Conservation (phyloP, 306 rosid genomes). For the Styphnolobium japonicum region DNA sequence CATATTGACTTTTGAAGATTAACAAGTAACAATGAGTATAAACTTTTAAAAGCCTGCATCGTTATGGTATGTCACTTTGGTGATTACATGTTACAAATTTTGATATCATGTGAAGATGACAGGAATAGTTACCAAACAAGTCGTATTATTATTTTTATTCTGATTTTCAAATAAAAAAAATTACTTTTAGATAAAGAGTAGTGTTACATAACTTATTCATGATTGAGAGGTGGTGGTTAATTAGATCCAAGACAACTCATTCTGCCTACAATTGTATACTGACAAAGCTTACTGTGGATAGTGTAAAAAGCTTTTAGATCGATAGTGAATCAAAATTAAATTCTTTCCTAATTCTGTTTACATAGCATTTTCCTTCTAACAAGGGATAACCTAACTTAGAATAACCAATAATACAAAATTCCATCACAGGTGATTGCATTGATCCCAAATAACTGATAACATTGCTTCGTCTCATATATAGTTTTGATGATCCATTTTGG, state of each 20-base stretch:
- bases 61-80: background rate
- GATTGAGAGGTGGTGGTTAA: too few relatives aligned
- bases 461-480: background rate
- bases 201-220: too few relatives aligned
- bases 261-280: too few relatives aligned
- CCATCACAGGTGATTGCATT: background rate
- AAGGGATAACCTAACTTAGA: too few relatives aligned
- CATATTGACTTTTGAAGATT: slow-evolving; percentile 15
- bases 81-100: background rate
- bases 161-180: background rate
- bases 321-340: too few relatives aligned
- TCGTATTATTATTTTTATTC: background rate
- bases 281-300: too few relatives aligned
- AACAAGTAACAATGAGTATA: background rate
- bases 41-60: background rate
- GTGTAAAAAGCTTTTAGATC: too few relatives aligned
- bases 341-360: too few relatives aligned
- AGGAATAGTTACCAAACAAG: slow-evolving; percentile 15
- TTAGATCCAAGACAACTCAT: too few relatives aligned
- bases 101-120: slow-evolving; percentile 3
- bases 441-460: background rate
- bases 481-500: background rate
- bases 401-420: background rate
- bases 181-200: too few relatives aligned
- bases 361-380: too few relatives aligned